A percentile compares a stretch with the other conserved stretches of the same genome.
Evolutionary conservation across 306 rosid species (phyloP).

Genomic region (Cucumis sativus): Cucumber_9930_V3 NC_026661.2:15242501-15243000

Average conservation of each 20-base stretch:
- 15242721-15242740: background rate
- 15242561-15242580: too few species aligned
- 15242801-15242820: background rate
- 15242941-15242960: slow-evolving; percentile 31
- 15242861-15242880: background rate
- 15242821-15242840: background rate
- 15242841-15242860: background rate
- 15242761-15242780: background rate
- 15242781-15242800: background rate
- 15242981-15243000: slow-evolving; percentile 58
- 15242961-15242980: slow-evolving; percentile 36
- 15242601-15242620: background rate
- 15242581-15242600: background rate
- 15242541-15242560: background rate
- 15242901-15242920: slow-evolving; percentile 1
- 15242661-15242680: background rate
- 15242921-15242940: slow-evolving; percentile 20
- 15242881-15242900: background rate
- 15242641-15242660: background rate
- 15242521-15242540: background rate
- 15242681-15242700: background rate
- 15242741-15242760: background rate
- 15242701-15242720: background rate
- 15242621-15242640: background rate
- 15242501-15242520: background rate